Conservation (phyloP, 1,284 basidiomycete genomes). For the Cryptococcus sp. region DNA sequence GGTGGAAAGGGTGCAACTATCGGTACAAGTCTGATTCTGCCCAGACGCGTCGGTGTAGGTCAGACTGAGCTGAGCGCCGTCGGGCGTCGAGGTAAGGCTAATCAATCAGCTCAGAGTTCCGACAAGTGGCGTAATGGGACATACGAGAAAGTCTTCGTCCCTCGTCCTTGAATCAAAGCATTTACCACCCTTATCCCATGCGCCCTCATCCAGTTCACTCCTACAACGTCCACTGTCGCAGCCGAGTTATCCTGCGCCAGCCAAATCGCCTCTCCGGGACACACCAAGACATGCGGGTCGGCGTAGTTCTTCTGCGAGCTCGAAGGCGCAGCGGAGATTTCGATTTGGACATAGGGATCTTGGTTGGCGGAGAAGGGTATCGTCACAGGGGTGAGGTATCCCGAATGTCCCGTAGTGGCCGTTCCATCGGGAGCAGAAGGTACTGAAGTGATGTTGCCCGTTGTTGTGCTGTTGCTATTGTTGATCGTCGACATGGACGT, state of each 20-base stretch:
- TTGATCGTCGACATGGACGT: conserved; percentile 52
- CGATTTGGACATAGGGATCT: conserved; percentile 19
- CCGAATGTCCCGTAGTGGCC: conserved; percentile 77
- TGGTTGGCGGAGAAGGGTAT: conserved; percentile 52
- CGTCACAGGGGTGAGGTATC: conserved; percentile 82
- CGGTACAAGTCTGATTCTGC: conserved; percentile 64
- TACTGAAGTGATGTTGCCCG: conserved; percentile 54
- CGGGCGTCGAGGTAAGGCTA: conserved; percentile 78
- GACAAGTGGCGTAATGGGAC: background rate
- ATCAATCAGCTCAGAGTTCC: background rate
- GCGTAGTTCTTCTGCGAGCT: conserved; percentile 60
- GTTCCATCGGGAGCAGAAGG: conserved; percentile 44
- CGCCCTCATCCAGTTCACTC: conserved; percentile 56
- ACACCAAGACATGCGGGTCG: conserved; percentile 70
- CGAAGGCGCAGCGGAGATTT: conserved; percentile 67
- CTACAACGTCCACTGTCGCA: conserved; percentile 67
- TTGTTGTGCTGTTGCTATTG: conserved; percentile 54
- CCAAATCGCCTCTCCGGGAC: conserved; percentile 73
- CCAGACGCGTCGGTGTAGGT: conserved; percentile 70
- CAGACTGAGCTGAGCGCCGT: conserved; percentile 72
- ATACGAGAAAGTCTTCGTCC: conserved; percentile 80
- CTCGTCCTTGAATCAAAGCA: conserved; percentile 71
- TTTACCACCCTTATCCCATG: conserved; percentile 85
- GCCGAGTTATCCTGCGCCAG: conserved; percentile 66
- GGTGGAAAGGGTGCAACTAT: conserved; percentile 66